A percentile compares a stretch with the other conserved stretches of the same genome.
Evolutionary conservation across 306 rosid species (phyloP).

Genomic region (Heteromeles arbutifolia): DNA sequence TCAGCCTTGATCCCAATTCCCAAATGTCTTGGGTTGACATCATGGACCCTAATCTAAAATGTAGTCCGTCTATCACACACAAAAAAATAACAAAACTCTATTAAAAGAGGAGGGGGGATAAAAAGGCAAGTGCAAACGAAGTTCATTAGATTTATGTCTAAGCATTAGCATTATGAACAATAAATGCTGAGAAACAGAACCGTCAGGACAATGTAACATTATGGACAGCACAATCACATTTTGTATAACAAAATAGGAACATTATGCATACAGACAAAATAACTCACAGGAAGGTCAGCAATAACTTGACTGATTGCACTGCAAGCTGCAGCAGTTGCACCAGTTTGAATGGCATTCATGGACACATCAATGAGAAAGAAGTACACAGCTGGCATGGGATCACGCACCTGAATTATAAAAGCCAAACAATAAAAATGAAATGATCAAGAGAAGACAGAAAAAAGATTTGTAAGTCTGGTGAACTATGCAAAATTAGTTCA

Average conservation of each 20-base stretch:
- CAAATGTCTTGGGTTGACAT: background rate
- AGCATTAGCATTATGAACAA: background rate
- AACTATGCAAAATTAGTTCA: background rate
- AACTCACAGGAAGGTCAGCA: constrained; percentile 89
- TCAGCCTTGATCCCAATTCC: too few species aligned
- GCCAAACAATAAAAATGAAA: constrained; percentile 1
- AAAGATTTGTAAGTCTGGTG: background rate
- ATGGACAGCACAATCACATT: background rate
- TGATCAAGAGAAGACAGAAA: background rate
- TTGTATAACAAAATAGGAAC: background rate
- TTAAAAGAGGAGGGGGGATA: background rate
- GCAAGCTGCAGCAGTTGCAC: constrained; percentile 99
- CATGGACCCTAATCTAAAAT: background rate
- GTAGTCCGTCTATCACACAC: background rate
- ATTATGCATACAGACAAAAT: constrained; percentile 9
- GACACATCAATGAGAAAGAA: constrained; percentile 96
- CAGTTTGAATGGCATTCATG: constrained; percentile 94
- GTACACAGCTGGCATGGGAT: constrained; percentile 96
- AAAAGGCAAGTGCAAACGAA: background rate
- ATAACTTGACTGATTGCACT: constrained; percentile 93
- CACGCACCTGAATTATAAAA: constrained; percentile 61
- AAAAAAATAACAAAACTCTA: background rate
- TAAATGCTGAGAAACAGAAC: background rate
- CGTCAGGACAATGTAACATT: background rate
- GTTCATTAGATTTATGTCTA: background rate